Evolutionary conservation across 108 stramenopile species (phyloP).

Genomic region (Aurantiochytrium sp.): DNA sequence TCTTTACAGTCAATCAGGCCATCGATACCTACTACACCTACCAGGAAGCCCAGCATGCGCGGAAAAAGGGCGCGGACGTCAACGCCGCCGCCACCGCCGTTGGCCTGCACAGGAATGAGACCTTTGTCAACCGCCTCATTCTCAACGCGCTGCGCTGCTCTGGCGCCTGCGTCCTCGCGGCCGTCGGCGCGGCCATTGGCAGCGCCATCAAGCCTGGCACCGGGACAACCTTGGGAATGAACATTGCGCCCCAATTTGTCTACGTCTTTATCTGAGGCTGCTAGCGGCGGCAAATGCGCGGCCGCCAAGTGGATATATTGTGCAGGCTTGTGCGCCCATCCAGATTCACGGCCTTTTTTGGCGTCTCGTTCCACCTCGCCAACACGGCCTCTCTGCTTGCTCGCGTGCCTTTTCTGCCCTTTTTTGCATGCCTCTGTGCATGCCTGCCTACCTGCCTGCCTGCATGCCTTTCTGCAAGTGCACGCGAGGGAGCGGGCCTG

Average conservation of each 20-base stretch:
- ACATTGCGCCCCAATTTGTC: slow-evolving; percentile 7
- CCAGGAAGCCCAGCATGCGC: background rate
- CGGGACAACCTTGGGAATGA: slow-evolving; percentile 5
- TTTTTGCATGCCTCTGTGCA: no score
- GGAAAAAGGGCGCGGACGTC: background rate
- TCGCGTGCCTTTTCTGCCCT: no score
- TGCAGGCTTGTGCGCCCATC: no score
- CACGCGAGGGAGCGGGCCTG: background rate
- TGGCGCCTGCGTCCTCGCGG: background rate
- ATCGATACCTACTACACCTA: slow-evolving; percentile 17
- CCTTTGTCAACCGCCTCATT: background rate
- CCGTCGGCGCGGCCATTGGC: background rate
- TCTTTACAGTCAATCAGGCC: slow-evolving; percentile 11
- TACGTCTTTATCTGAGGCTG: background rate
- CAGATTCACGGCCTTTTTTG: no score
- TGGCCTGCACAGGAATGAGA: background rate
- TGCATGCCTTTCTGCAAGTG: no score
- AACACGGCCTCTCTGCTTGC: no score
- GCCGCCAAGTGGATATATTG: no score
- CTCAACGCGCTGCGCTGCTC: background rate
- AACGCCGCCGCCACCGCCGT: background rate
- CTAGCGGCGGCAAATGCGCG: no score
- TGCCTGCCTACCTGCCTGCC: no score
- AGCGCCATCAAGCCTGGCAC: background rate
- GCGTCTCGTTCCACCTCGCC: no score